phyloP scores from a whole-genome alignment of 2,329 filamentous ascomycete genomes.

The Whalleya microplaca region DNA sequence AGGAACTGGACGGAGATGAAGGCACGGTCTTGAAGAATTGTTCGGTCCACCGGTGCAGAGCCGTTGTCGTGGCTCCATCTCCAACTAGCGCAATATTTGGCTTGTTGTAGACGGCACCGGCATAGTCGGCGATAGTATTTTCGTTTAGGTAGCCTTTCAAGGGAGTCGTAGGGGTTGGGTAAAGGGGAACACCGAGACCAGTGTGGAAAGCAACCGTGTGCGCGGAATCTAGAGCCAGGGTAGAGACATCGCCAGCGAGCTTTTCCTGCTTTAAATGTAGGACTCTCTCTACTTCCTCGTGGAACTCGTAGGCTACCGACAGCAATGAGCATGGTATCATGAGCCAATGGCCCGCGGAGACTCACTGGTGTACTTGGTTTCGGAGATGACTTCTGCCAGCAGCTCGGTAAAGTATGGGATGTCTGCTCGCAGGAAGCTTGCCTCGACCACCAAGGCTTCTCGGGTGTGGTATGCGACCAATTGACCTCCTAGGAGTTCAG shows the following conservation, averaged over 20 bases:
- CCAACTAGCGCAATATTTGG: constrained; percentile 89
- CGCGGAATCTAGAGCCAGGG: constrained; percentile 81
- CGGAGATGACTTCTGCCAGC: constrained; percentile 84
- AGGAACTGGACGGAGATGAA: constrained; percentile 53
- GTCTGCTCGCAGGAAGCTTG: constrained; percentile 93
- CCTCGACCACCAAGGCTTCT: constrained; percentile 89
- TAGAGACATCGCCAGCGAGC: constrained; percentile 63
- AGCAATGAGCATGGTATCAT: constrained; percentile 18
- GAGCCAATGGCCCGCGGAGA: constrained; percentile 25
- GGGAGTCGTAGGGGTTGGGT: constrained; percentile 72
- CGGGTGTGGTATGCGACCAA: constrained; percentile 86
- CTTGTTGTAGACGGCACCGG: constrained; percentile 81
- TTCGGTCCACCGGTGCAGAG: constrained; percentile 85
- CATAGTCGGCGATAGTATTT: constrained; percentile 74
- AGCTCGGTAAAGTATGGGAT: constrained; percentile 98
- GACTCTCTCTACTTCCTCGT: constrained; percentile 81
- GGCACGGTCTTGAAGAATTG: constrained; percentile 85
- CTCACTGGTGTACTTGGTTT: constrained; percentile 84
- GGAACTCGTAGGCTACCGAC: constrained; percentile 77
- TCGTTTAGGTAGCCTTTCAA: constrained; percentile 81
- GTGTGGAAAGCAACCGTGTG: constrained; percentile 65
- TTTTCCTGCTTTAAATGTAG: constrained; percentile 79
- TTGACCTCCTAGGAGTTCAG: constrained; percentile 92
- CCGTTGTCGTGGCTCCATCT: constrained; percentile 78
- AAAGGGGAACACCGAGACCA: constrained; percentile 80